A percentile compares a stretch with the other conserved stretches of the same genome.
Conservation (phyloP, 768 basidiomycete species). For the Leccinum obscurum region DNA sequence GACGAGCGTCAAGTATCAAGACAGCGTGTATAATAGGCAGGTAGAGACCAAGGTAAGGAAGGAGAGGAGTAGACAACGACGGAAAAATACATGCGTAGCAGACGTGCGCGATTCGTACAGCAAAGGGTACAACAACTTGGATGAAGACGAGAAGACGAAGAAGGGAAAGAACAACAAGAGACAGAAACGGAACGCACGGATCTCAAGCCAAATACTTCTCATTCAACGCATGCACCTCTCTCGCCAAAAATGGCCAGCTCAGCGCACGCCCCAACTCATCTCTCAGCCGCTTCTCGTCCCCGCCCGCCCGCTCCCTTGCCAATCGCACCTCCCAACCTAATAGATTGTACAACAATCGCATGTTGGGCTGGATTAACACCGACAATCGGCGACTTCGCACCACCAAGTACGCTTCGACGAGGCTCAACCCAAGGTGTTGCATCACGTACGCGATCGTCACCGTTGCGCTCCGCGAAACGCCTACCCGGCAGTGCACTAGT, state of each 20-base stretch:
- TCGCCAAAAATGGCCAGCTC: conserved; percentile 83
- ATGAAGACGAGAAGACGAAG: not conserved
- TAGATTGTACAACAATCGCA: conserved; percentile 92
- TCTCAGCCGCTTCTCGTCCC: conserved; percentile 48
- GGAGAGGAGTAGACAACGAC: no score
- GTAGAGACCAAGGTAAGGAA: no score
- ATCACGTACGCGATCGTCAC: conserved; percentile 98
- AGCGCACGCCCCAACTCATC: conserved; percentile 66
- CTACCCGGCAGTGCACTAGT: conserved; percentile 97
- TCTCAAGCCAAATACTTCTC: conserved; percentile 70
- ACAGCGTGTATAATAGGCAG: no score
- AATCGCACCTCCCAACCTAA: conserved; percentile 93
- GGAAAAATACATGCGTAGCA: no score
- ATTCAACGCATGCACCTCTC: conserved; percentile 82
- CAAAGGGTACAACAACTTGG: not conserved
- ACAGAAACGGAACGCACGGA: not conserved
- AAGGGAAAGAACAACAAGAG: not conserved
- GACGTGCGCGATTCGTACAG: no score
- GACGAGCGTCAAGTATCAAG: no score
- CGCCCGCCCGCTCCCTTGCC: conserved; percentile 69
- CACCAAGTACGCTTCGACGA: conserved; percentile 92
- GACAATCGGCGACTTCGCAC: conserved; percentile 88
- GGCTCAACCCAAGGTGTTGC: conserved; percentile 81
- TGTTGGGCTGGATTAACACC: conserved; percentile 92
- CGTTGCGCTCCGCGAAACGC: conserved; percentile 92